phyloP scores from a whole-genome alignment of 495 filamentous ascomycete species.

The Clohesyomyces aquaticus region DNA sequence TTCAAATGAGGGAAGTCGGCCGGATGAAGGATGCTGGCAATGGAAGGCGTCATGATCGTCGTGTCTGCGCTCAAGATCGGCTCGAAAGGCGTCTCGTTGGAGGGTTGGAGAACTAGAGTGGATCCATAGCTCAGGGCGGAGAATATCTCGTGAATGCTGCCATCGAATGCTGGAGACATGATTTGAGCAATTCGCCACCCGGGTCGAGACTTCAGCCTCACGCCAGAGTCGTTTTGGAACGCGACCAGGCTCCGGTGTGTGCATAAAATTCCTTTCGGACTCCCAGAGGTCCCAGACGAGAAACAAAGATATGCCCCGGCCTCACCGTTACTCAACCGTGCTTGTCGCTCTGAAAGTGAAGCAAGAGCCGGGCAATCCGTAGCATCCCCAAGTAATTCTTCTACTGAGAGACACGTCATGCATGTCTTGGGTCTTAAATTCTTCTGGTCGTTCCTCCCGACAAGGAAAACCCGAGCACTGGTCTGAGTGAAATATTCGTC shows the following conservation, averaged over 20 bases:
- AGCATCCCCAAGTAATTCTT: constrained; percentile 13
- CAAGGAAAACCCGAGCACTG: constrained; percentile 15
- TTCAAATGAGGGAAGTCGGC: constrained; percentile 12
- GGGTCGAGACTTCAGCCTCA: constrained; percentile 2
- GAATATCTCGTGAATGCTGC: constrained; percentile 34
- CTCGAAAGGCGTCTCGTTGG: constrained; percentile 3
- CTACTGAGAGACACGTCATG: constrained; percentile 10
- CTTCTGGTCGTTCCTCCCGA: neutral
- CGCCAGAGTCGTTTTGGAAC: constrained; percentile 17
- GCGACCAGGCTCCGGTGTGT: constrained; percentile 22
- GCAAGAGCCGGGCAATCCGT: neutral
- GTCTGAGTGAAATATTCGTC: constrained; percentile 9
- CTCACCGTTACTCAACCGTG: too few species aligned
- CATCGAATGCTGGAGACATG: constrained; percentile 32
- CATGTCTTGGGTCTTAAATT: neutral
- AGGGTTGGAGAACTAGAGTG: constrained; percentile 10
- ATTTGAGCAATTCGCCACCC: constrained; percentile 18
- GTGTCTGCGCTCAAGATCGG: constrained; percentile 10
- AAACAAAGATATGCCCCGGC: constrained; percentile 26
- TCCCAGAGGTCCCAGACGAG: constrained; percentile 26
- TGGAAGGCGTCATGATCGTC: constrained; percentile 19
- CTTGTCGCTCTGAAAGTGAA: neutral
- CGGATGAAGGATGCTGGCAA: constrained; percentile 10
- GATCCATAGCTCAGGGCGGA: constrained; percentile 27
- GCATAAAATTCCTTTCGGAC: constrained; percentile 31